These are phyloP conservation scores for Earliella scabrosa DNA, from an alignment of 1,284 basidiomycete species.

Conservation along the genomic window DNA sequence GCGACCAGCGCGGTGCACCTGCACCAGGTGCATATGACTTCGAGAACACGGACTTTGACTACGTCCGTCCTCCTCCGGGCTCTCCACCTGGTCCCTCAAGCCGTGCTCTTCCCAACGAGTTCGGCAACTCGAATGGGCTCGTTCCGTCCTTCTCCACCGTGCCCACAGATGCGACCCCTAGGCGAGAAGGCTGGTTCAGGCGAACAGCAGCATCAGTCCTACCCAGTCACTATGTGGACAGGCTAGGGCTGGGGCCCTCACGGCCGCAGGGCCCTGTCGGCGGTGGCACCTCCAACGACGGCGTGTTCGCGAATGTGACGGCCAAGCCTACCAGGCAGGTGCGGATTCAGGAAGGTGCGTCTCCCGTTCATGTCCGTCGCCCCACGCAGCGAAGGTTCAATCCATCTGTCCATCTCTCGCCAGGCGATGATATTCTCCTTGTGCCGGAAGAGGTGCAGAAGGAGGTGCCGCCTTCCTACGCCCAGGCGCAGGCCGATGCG, in stretches of 20 bases:
- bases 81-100: conserved; percentile 77
- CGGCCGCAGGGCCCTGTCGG: conserved; percentile 59
- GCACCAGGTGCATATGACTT: conserved; percentile 76
- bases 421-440: conserved; percentile 74
- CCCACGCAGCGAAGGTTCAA: not conserved
- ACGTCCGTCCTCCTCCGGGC: conserved; percentile 79
- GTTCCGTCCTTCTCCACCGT: conserved; percentile 56
- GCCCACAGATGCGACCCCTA: conserved; percentile 34
- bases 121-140: conserved; percentile 84
- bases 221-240: conserved; percentile 50
- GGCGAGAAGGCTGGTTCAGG: conserved; percentile 54
- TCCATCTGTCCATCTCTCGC: not conserved
- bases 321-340: conserved; percentile 81
- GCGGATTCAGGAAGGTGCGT: conserved; percentile 66
- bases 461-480: conserved; percentile 89
- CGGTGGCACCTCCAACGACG: conserved; percentile 84
- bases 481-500: conserved; percentile 89
- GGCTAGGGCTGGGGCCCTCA: conserved; percentile 50
- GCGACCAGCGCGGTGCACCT: conserved; percentile 16
- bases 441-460: conserved; percentile 83
- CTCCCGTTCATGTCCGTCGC: not conserved
- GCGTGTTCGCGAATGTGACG: conserved; percentile 95
- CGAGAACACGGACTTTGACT: conserved; percentile 76
- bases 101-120: conserved; percentile 66
- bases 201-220: conserved; percentile 62